These are phyloP conservation scores for Esteya vermicola DNA, from an alignment of 2,329 filamentous ascomycete species.

Conservation along the genomic window DNA sequence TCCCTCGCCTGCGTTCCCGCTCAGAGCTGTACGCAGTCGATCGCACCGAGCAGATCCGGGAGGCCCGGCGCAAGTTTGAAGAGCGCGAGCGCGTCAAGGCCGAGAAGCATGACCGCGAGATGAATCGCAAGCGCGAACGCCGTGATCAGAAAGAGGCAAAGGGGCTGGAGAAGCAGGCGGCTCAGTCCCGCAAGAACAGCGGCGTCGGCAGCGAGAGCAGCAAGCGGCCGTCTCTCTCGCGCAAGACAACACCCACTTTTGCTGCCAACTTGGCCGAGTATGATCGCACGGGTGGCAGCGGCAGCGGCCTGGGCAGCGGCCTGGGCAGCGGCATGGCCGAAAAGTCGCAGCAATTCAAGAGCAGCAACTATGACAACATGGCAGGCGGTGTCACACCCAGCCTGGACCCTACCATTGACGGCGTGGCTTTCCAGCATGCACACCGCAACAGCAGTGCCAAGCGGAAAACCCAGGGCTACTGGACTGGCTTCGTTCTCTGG, in stretches of 20 bases:
- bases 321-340: constrained; percentile 14
- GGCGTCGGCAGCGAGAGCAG: constrained; percentile 13
- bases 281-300: constrained; percentile 6
- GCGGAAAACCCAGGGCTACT: constrained; percentile 45
- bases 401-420: constrained; percentile 23
- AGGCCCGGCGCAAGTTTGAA: constrained; percentile 48
- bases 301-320: neutral
- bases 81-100: constrained; percentile 47
- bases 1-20: constrained; percentile 42
- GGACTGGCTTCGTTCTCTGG: constrained; percentile 52
- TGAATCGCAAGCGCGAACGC: constrained; percentile 43
- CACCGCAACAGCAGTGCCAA: constrained; percentile 35
- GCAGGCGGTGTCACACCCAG: constrained; percentile 17
- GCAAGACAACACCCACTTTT: constrained; percentile 13
- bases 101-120: constrained; percentile 46
- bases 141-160: constrained; percentile 41
- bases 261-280: constrained; percentile 6
- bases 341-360: constrained; percentile 27
- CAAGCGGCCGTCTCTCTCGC: constrained; percentile 8
- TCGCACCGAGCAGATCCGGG: constrained; percentile 42
- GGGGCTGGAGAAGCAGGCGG: constrained; percentile 31
- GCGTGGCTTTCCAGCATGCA: constrained; percentile 28
- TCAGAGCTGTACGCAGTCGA: constrained; percentile 42
- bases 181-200: constrained; percentile 23
- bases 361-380: constrained; percentile 31